Evolutionary conservation across 176 grass and related monocot species (phyloP).

Genomic region (Dactylis glomerata): DNA sequence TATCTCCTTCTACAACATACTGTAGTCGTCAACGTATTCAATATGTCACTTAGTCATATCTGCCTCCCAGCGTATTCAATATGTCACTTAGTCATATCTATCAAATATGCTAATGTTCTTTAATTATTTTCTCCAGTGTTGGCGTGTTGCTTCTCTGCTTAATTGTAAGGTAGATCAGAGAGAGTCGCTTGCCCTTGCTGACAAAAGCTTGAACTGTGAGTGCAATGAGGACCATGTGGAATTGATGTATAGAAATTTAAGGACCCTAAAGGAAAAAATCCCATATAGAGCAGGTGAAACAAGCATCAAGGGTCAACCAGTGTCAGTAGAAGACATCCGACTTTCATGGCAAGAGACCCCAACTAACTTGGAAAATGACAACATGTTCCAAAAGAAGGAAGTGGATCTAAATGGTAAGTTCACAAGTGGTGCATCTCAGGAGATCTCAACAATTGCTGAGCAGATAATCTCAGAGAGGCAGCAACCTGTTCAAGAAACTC

Average conservation of each 20-base stretch:
- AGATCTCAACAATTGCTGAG: conserved; percentile 16
- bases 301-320: background rate
- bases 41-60: no score
- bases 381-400: conserved; percentile 1
- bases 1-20: no score
- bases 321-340: background rate
- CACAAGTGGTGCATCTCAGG: conserved; percentile 16
- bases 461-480: conserved; percentile 28
- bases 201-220: conserved; percentile 52
- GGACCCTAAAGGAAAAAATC: conserved; percentile 41
- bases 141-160: conserved; percentile 65
- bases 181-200: conserved; percentile 63
- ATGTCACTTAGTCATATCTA: background rate
- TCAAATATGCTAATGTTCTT: conserved; percentile 10
- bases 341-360: conserved; percentile 7
- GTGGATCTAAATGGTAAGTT: conserved; percentile 20
- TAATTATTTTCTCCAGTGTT: conserved; percentile 56
- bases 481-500: conserved; percentile 13
- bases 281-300: conserved; percentile 25
- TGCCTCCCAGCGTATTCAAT: no score
- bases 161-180: conserved; percentile 53
- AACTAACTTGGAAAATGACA: conserved; percentile 6
- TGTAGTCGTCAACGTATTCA: no score
- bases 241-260: conserved; percentile 52
- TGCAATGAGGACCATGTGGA: conserved; percentile 36